Percentiles rank a stretch among this genome's conserved stretches.
These are phyloP conservation scores for Salix udensis DNA, from an alignment of 345 rosid species.

Conservation along the genomic window DNA sequence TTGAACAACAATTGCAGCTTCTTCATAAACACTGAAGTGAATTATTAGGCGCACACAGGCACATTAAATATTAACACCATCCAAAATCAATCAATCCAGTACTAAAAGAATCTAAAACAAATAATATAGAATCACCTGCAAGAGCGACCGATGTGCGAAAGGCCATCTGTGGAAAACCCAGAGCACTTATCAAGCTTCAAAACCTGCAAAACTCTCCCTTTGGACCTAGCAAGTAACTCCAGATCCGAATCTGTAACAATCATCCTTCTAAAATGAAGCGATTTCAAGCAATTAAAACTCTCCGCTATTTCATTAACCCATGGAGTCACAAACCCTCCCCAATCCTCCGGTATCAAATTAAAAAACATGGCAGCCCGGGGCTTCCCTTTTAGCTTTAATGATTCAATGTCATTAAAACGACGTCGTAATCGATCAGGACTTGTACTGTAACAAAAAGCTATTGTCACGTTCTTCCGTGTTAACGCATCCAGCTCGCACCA, in stretches of 20 bases:
- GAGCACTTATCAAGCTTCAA: constrained; percentile 88
- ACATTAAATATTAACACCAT: not conserved
- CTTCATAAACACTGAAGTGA: not conserved
- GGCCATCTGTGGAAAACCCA: constrained; percentile 84
- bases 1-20: not conserved
- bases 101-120: not conserved
- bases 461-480: constrained; percentile 73
- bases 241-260: constrained; percentile 80
- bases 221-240: constrained; percentile 42
- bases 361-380: not conserved
- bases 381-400: not conserved
- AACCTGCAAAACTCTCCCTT: constrained; percentile 44
- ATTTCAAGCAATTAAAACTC: constrained; percentile 52
- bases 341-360: not conserved
- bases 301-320: constrained; percentile 43
- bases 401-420: constrained; percentile 32
- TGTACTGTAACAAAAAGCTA: constrained; percentile 71
- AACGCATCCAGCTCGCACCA: constrained; percentile 66
- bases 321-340: not conserved
- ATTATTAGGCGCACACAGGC: not conserved
- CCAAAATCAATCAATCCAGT: not conserved
- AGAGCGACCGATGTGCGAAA: constrained; percentile 50
- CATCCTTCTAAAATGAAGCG: constrained; percentile 80
- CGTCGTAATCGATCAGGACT: constrained; percentile 56
- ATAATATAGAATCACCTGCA: constrained; percentile 54